Percentiles rank a stretch among this genome's conserved stretches.
Evolutionary conservation across 139 green algal species (phyloP).

Genomic region (Astrephomene gubernaculifera): DNA sequence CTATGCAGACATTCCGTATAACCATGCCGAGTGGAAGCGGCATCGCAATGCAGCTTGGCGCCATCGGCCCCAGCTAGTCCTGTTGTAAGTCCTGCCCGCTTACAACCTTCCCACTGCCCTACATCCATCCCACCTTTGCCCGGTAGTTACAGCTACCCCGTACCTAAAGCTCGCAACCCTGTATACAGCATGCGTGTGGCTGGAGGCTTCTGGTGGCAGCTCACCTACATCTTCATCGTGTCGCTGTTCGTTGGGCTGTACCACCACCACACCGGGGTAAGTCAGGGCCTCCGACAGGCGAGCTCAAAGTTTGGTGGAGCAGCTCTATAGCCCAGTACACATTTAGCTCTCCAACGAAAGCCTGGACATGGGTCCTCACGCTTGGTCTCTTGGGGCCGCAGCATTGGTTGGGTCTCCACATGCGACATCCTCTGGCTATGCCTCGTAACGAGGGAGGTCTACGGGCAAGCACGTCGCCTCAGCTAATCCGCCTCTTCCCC

Average conservation of each 20-base stretch:
- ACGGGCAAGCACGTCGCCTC: too few species aligned
- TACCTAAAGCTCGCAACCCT: not conserved
- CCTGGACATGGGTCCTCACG: too few species aligned
- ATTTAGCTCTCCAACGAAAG: too few species aligned
- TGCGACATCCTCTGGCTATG: too few species aligned
- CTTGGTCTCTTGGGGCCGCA: too few species aligned
- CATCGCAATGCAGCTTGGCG: slow-evolving; percentile 37
- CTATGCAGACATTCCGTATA: slow-evolving; percentile 37
- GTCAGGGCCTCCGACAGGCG: too few species aligned
- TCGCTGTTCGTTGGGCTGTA: slow-evolving; percentile 25
- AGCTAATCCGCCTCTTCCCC: too few species aligned
- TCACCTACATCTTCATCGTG: slow-evolving; percentile 13
- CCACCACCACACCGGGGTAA: slow-evolving; percentile 2
- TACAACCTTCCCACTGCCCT: not conserved
- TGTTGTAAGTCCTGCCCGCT: slow-evolving; percentile 20
- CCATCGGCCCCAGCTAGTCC: slow-evolving; percentile 13
- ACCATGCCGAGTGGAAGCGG: slow-evolving; percentile 38
- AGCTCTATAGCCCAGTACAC: too few species aligned
- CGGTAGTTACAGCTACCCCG: not conserved
- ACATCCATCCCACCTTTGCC: too few species aligned
- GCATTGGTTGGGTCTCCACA: too few species aligned
- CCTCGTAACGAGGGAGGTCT: too few species aligned
- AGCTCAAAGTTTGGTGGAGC: too few species aligned
- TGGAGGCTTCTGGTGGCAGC: slow-evolving; percentile 47
- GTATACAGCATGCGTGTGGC: slow-evolving; percentile 23